phyloP scores from a whole-genome alignment of 1,139 yeast species.

The Magnusiomyces suaveolens region DNA sequence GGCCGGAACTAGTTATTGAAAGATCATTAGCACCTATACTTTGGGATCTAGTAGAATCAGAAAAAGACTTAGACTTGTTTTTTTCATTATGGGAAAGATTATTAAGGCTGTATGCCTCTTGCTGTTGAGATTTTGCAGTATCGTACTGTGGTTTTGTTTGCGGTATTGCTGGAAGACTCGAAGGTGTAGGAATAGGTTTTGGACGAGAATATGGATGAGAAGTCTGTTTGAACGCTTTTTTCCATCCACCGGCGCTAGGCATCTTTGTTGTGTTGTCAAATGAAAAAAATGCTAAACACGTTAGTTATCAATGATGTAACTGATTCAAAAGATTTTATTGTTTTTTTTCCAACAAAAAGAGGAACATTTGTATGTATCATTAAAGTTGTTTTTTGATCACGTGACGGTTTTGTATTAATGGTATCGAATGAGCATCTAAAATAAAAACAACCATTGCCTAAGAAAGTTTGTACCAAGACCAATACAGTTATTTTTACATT shows the following conservation, averaged over 20 bases:
- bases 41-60: not conserved
- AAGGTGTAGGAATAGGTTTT: not conserved
- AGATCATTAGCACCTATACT: not conserved
- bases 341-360: no score
- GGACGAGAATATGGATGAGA: not conserved
- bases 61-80: not conserved
- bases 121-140: not conserved
- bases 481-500: not conserved
- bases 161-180: not conserved
- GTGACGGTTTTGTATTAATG: no score
- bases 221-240: not conserved
- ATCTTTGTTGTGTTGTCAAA: not conserved
- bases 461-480: not conserved
- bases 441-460: not conserved
- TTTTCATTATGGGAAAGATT: not conserved
- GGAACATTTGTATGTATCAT: no score
- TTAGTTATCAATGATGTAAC: no score
- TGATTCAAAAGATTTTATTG: no score
- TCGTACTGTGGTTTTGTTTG: not conserved
- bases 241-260: conserved; percentile 1
- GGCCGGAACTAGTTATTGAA: not conserved
- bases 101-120: not conserved
- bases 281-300: no score
- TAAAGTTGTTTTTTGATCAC: no score
- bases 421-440: not conserved